phyloP scores from a whole-genome alignment of 805 yeast genomes.

The Maudiozyma bulderi region DNA sequence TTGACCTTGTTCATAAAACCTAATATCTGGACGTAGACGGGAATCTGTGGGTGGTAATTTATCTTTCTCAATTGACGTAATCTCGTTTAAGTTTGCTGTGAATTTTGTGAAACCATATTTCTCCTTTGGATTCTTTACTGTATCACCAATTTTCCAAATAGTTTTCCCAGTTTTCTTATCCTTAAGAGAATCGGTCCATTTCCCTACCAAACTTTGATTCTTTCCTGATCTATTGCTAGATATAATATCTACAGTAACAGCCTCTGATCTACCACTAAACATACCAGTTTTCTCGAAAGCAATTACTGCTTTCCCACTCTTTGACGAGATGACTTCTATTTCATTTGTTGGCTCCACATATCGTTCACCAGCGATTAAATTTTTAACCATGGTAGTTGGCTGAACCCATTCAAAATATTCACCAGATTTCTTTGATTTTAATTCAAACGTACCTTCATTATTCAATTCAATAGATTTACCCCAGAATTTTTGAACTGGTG shows the following conservation, averaged over 20 bases:
- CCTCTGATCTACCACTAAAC: conserved; percentile 75
- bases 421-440: conserved; percentile 49
- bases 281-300: conserved; percentile 78
- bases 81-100: conserved; percentile 72
- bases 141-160: conserved; percentile 65
- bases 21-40: conserved; percentile 79
- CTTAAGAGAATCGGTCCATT: conserved; percentile 69
- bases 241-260: conserved; percentile 32
- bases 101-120: conserved; percentile 83
- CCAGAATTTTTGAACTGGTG: conserved; percentile 86
- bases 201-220: conserved; percentile 40
- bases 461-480: conserved; percentile 83
- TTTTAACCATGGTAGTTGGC: conserved; percentile 75
- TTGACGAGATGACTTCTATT: conserved; percentile 55
- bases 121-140: conserved; percentile 46
- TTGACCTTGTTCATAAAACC: conserved; percentile 58
- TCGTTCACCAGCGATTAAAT: conserved; percentile 89
- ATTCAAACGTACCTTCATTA: conserved; percentile 58
- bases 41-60: conserved; percentile 78
- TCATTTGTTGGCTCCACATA: conserved; percentile 78
- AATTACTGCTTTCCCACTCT: conserved; percentile 60
- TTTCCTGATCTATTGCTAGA: conserved; percentile 15
- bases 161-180: conserved; percentile 29
- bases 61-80: conserved; percentile 59
- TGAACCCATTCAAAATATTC: conserved; percentile 70